Conservation (phyloP, 2,329 filamentous ascomycete genomes). For the Rhinocladiella mackenziei region DNA sequence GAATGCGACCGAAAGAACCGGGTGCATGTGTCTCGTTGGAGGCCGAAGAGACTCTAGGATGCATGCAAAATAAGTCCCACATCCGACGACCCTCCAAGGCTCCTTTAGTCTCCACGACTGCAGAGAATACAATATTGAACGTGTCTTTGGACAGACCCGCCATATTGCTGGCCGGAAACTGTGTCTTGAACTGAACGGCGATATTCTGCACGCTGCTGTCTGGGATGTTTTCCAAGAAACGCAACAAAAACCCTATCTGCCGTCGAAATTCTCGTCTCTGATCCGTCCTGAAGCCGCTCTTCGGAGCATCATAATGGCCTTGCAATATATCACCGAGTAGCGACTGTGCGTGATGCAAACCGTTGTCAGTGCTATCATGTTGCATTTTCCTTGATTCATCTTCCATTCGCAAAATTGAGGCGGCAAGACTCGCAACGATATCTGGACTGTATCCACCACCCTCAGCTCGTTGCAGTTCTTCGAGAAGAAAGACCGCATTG, state of each 20-base stretch:
- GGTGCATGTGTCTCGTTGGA: background rate
- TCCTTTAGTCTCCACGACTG: slow-evolving; percentile 50
- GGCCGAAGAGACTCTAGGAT: slow-evolving; percentile 15
- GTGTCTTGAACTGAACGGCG: slow-evolving; percentile 10
- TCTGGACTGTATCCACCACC: slow-evolving; percentile 28
- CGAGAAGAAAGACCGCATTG: slow-evolving; percentile 11
- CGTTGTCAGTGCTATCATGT: slow-evolving; percentile 2
- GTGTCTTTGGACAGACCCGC: slow-evolving; percentile 13
- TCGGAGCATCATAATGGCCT: slow-evolving; percentile 18
- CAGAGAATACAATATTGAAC: slow-evolving; percentile 42
- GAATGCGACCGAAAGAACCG: background rate
- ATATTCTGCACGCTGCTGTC: slow-evolving; percentile 10
- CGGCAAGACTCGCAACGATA: slow-evolving; percentile 38
- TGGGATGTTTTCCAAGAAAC: slow-evolving; percentile 19
- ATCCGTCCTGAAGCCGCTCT: slow-evolving; percentile 16
- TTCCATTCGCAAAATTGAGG: slow-evolving; percentile 26
- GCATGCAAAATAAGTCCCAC: slow-evolving; percentile 48
- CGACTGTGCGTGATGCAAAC: slow-evolving; percentile 9
- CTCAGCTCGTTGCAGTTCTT: slow-evolving; percentile 22
- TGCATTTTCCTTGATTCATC: slow-evolving; percentile 2
- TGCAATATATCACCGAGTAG: slow-evolving; percentile 21
- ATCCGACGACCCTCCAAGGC: slow-evolving; percentile 46
- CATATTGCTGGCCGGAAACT: slow-evolving; percentile 22
- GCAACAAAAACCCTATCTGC: slow-evolving; percentile 26
- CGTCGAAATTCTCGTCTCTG: slow-evolving; percentile 22